Conservation (phyloP, 805 yeast genomes). For the Limtongozyma cylindracea region DNA sequence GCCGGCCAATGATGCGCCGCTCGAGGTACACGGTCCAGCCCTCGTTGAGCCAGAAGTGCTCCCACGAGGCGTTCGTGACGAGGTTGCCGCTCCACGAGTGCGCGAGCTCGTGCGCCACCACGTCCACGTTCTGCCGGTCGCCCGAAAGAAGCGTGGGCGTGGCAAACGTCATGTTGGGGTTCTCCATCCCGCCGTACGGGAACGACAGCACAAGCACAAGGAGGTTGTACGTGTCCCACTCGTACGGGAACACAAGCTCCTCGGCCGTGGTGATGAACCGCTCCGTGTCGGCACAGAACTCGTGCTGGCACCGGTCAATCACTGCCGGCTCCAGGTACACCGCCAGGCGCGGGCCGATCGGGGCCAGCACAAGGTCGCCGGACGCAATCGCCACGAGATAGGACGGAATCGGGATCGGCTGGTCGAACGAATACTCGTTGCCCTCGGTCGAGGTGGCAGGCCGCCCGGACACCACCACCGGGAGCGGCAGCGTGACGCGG, state of each 20-base stretch:
- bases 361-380: slow-evolving; percentile 43
- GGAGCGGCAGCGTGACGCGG: slow-evolving; percentile 32
- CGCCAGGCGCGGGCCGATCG: slow-evolving; percentile 69
- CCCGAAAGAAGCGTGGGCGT: slow-evolving; percentile 76
- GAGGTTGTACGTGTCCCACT: slow-evolving; percentile 68
- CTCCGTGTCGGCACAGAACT: slow-evolving; percentile 64
- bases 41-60: slow-evolving; percentile 85
- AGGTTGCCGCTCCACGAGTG: slow-evolving; percentile 87
- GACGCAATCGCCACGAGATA: slow-evolving; percentile 69
- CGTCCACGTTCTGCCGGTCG: slow-evolving; percentile 69
- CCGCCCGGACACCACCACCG: slow-evolving; percentile 55
- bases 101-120: slow-evolving; percentile 80
- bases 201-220: slow-evolving; percentile 51
- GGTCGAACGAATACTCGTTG: slow-evolving; percentile 24
- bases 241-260: slow-evolving; percentile 47
- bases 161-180: slow-evolving; percentile 75
- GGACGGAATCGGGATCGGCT: slow-evolving; percentile 67
- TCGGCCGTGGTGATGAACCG: slow-evolving; percentile 62
- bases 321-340: slow-evolving; percentile 59
- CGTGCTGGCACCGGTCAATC: slow-evolving; percentile 45
- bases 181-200: slow-evolving; percentile 93
- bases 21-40: slow-evolving; percentile 93
- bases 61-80: slow-evolving; percentile 81
- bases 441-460: slow-evolving; percentile 3
- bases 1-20: slow-evolving; percentile 49